Evolutionary conservation across 495 filamentous ascomycete genomes (phyloP).

Genomic region (Neurospora sp.): DNA sequence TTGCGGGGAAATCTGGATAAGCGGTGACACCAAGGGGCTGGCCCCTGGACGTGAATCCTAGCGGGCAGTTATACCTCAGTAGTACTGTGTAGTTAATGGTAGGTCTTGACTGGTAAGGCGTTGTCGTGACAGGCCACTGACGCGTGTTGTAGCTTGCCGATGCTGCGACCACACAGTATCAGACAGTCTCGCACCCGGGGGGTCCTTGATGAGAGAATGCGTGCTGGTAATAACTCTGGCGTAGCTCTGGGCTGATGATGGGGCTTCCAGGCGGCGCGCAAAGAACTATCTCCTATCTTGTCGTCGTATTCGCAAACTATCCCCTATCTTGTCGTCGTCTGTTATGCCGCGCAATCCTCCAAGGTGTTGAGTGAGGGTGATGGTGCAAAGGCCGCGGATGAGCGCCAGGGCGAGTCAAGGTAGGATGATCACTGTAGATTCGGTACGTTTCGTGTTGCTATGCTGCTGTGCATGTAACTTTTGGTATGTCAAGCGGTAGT

Average conservation of each 20-base stretch:
- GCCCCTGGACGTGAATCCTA: background rate
- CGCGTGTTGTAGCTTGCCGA: background rate
- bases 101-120: background rate
- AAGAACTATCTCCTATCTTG: background rate
- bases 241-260: background rate
- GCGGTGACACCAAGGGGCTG: background rate
- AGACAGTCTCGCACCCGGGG: background rate
- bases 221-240: background rate
- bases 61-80: background rate
- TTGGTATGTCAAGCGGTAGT: background rate
- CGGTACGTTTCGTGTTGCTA: background rate
- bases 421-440: background rate
- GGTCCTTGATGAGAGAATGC: background rate
- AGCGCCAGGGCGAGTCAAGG: background rate
- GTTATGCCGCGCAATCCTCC: background rate
- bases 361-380: background rate
- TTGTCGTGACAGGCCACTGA: background rate
- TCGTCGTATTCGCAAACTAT: background rate
- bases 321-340: background rate
- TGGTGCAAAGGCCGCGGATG: background rate
- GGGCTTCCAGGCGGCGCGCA: background rate
- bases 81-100: background rate
- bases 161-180: background rate
- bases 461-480: background rate
- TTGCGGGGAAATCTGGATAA: slow-evolving; percentile 10